Evolutionary conservation across 2,329 filamentous ascomycete genomes (phyloP).

Genomic region (Aschersonia sp.): DNA sequence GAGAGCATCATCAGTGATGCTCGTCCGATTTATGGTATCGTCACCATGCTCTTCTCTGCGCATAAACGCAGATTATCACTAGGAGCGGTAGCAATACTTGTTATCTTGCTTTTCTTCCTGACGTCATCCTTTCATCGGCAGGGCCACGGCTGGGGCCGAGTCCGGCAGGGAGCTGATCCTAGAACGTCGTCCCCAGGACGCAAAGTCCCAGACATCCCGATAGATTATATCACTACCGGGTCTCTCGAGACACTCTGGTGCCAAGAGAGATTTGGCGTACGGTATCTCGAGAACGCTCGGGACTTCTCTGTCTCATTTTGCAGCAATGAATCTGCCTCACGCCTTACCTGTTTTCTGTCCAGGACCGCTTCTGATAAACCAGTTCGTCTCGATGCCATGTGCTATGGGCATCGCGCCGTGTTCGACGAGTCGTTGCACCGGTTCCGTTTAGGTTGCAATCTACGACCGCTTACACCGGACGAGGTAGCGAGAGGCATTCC

Average conservation of each 20-base stretch:
- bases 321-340: slow-evolving; percentile 6
- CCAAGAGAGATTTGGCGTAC: slow-evolving; percentile 4
- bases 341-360: slow-evolving; percentile 7
- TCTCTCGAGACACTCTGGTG: slow-evolving; percentile 1
- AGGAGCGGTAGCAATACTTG: not conserved
- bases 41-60: not conserved
- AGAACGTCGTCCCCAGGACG: not conserved
- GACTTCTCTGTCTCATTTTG: slow-evolving; percentile 11
- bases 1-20: not conserved
- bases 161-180: not conserved
- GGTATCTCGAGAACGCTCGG: slow-evolving; percentile 12
- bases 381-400: slow-evolving; percentile 2
- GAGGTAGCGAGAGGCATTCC: not conserved
- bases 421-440: not conserved
- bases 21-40: not conserved
- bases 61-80: not conserved
- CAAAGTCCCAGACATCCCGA: not conserved
- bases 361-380: not conserved
- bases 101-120: not conserved
- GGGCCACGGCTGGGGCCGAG: not conserved
- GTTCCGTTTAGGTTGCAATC: slow-evolving; percentile 2
- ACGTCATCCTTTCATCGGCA: not conserved
- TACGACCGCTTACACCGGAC: not conserved
- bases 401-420: slow-evolving; percentile 1
- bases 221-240: not conserved